Percentiles rank a stretch among this genome's conserved stretches.
These are phyloP conservation scores for Falciphora oryzae DNA, from an alignment of 2,329 filamentous ascomycete genomes.

Conservation along the genomic window DNA sequence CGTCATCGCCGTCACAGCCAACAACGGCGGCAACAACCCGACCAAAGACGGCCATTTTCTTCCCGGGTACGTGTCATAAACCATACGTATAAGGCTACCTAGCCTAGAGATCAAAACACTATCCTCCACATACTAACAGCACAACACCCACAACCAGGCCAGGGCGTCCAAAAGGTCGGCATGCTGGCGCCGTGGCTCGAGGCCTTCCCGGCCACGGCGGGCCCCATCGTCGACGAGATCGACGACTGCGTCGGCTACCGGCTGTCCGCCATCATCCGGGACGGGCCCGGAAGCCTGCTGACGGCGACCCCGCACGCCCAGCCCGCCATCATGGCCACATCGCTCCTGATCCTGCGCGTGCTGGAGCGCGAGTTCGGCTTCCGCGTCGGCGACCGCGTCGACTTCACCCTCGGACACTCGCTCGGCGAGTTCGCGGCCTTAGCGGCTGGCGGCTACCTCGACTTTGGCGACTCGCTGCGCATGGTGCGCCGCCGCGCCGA, in stretches of 20 bases:
- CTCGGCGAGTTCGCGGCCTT: slow-evolving; percentile 90
- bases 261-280: slow-evolving; percentile 70
- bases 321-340: slow-evolving; percentile 93
- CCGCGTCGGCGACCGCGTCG: slow-evolving; percentile 60
- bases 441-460: slow-evolving; percentile 74
- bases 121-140: slow-evolving; percentile 3
- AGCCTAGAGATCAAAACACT: no score
- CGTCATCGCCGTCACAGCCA: not conserved
- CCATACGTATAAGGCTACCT: not conserved
- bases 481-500: slow-evolving; percentile 74
- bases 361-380: slow-evolving; percentile 83
- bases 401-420: slow-evolving; percentile 84
- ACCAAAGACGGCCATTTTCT: slow-evolving; percentile 53
- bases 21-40: slow-evolving; percentile 12
- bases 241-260: slow-evolving; percentile 69
- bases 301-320: slow-evolving; percentile 84
- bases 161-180: slow-evolving; percentile 83
- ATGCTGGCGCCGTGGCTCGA: slow-evolving; percentile 84
- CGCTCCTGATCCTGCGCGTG: slow-evolving; percentile 80
- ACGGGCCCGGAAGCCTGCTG: slow-evolving; percentile 70
- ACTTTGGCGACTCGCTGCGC: slow-evolving; percentile 69
- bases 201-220: slow-evolving; percentile 73
- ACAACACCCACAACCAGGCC: slow-evolving; percentile 45
- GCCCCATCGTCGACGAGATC: slow-evolving; percentile 77
- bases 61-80: slow-evolving; percentile 39